Percentiles rank a stretch among this genome's conserved stretches.
These are phyloP conservation scores for Madurella fahalii DNA, from an alignment of 2,329 filamentous ascomycete genomes.

Conservation along the genomic window DNA sequence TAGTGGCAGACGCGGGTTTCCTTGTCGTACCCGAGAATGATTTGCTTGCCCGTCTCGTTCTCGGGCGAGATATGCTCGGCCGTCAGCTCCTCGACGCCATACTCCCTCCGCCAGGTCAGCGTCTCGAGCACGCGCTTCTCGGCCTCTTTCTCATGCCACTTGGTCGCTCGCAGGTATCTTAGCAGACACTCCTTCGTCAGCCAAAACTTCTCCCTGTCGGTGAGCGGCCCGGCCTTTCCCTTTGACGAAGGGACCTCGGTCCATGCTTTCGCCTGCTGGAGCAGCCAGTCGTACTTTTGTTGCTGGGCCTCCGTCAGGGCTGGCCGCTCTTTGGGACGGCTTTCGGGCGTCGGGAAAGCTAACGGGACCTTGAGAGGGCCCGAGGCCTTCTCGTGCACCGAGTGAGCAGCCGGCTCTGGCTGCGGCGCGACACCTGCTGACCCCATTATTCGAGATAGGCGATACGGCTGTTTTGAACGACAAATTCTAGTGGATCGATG, in stretches of 20 bases:
- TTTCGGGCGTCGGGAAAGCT: slow-evolving; percentile 50
- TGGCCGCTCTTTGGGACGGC: slow-evolving; percentile 53
- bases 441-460: slow-evolving; percentile 9
- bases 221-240: slow-evolving; percentile 60
- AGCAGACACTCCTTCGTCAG: slow-evolving; percentile 88
- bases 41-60: slow-evolving; percentile 95
- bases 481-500: neutral
- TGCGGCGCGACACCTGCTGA: slow-evolving; percentile 14
- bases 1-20: slow-evolving; percentile 85
- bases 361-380: slow-evolving; percentile 44
- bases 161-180: slow-evolving; percentile 88
- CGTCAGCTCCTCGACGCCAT: slow-evolving; percentile 74
- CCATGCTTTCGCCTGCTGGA: slow-evolving; percentile 68
- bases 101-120: slow-evolving; percentile 84
- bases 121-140: slow-evolving; percentile 76
- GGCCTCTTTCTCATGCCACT: slow-evolving; percentile 76
- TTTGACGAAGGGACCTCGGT: slow-evolving; percentile 60
- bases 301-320: slow-evolving; percentile 72
- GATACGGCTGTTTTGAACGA: neutral
- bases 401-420: slow-evolving; percentile 4
- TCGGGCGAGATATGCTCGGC: slow-evolving; percentile 86
- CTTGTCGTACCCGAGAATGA: slow-evolving; percentile 83
- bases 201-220: slow-evolving; percentile 80
- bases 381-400: slow-evolving; percentile 21
- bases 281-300: slow-evolving; percentile 73